phyloP scores from a whole-genome alignment of 169 alveolate species.

The Plasmodium ovale region DNA sequence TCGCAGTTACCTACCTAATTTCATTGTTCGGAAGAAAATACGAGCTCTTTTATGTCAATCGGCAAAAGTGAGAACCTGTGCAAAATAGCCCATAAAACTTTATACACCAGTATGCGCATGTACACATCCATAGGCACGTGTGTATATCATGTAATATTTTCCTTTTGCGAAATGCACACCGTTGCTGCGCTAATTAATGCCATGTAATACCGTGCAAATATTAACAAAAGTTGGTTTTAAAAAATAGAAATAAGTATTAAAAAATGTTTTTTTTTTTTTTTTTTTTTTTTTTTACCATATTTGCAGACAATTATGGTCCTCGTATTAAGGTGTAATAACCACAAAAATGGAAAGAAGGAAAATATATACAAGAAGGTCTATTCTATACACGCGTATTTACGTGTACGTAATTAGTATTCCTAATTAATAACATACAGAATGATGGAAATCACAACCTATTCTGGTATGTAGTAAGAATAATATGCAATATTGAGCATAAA shows the following conservation, averaged over 20 bases:
- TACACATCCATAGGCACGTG: too few species aligned
- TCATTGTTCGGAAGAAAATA: neutral
- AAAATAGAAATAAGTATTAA: neutral
- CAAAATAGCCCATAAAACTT: too few species aligned
- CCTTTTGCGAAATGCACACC: too few species aligned
- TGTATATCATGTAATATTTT: too few species aligned
- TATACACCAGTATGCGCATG: too few species aligned
- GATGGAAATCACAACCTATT: neutral
- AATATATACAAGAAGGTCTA: too few species aligned
- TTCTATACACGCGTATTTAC: neutral
- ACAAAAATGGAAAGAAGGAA: too few species aligned
- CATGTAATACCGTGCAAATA: too few species aligned
- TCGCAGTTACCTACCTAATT: neutral
- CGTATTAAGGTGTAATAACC: too few species aligned
- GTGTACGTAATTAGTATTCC: neutral
- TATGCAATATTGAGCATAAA: conserved; percentile 23
- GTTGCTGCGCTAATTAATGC: too few species aligned
- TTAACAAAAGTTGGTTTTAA: neutral
- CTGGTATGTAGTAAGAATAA: neutral
- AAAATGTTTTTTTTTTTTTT: neutral
- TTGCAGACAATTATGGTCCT: neutral
- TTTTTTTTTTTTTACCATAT: neutral
- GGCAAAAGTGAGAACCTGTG: neutral
- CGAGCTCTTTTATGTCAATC: neutral
- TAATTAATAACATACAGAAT: conserved; percentile 1